Percentiles rank a stretch among this genome's conserved stretches.
These are phyloP conservation scores for Furcasterigmium sp. DNA, from an alignment of 2,329 filamentous ascomycete genomes.

Conservation along the genomic window DNA sequence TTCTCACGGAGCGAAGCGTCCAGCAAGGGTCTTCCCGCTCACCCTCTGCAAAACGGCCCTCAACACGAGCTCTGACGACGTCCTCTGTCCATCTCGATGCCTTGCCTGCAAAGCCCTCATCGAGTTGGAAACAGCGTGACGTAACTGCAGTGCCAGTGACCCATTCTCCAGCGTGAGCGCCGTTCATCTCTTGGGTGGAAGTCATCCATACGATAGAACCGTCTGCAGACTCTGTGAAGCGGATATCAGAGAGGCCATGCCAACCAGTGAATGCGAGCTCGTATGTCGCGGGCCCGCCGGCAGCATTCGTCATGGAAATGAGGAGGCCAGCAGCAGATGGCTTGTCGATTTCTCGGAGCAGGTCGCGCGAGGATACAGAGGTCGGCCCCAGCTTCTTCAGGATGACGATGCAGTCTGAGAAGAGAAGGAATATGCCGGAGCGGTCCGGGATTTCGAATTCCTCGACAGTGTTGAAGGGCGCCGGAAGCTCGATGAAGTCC, in stretches of 20 bases:
- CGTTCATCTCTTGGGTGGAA: constrained; percentile 56
- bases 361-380: constrained; percentile 65
- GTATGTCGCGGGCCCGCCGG: constrained; percentile 54
- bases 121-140: constrained; percentile 64
- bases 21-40: constrained; percentile 78
- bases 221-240: constrained; percentile 66
- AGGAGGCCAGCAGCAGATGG: constrained; percentile 61
- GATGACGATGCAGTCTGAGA: constrained; percentile 75
- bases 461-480: constrained; percentile 56
- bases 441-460: constrained; percentile 37
- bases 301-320: constrained; percentile 58
- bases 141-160: constrained; percentile 47
- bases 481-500: constrained; percentile 71
- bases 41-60: constrained; percentile 76
- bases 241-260: constrained; percentile 62
- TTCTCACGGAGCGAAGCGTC: constrained; percentile 68
- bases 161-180: constrained; percentile 41
- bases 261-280: constrained; percentile 75
- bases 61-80: constrained; percentile 77
- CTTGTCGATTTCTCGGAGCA: constrained; percentile 82
- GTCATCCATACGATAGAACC: constrained; percentile 64
- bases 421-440: constrained; percentile 73
- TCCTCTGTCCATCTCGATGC: constrained; percentile 77
- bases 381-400: constrained; percentile 64
- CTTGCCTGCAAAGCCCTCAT: constrained; percentile 72